Conservation (phyloP, 306 rosid species). For the Crotalaria pallida region DNA sequence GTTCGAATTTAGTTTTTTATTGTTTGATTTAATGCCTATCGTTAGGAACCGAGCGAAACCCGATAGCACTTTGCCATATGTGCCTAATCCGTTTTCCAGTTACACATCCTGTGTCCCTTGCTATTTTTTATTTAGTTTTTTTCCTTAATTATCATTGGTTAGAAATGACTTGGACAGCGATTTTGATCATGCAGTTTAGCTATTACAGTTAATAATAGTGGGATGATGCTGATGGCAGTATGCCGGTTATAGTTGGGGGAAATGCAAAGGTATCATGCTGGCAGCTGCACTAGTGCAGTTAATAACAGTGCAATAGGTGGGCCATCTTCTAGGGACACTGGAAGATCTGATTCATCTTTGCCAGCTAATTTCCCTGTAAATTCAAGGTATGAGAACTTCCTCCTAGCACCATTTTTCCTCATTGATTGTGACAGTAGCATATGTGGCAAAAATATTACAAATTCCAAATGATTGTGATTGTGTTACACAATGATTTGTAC, state of each 20-base stretch:
- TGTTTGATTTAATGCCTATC: background rate
- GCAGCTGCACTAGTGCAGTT: constrained; percentile 93
- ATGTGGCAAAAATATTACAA: background rate
- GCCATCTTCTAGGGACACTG: constrained; percentile 70
- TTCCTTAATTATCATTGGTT: constrained; percentile 10
- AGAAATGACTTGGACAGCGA: constrained; percentile 25
- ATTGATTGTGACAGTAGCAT: background rate
- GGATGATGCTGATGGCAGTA: constrained; percentile 78
- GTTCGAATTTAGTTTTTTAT: background rate
- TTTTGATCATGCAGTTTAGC: constrained; percentile 42
- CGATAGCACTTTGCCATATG: background rate
- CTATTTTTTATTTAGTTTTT: background rate
- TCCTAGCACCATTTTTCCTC: background rate
- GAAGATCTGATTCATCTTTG: constrained; percentile 74
- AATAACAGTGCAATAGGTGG: constrained; percentile 68
- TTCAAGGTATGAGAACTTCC: constrained; percentile 58
- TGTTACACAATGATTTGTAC: background rate
- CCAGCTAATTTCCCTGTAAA: constrained; percentile 56
- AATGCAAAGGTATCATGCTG: constrained; percentile 88
- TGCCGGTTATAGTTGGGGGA: constrained; percentile 82
- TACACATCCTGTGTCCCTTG: background rate
- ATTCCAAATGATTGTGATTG: background rate
- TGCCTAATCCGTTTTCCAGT: background rate
- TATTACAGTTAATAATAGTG: constrained; percentile 34
- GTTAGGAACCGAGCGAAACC: constrained; percentile 18